Evolutionary conservation across 2,329 filamentous ascomycete species (phyloP).

Genomic region (Colletotrichum shisoi): DNA sequence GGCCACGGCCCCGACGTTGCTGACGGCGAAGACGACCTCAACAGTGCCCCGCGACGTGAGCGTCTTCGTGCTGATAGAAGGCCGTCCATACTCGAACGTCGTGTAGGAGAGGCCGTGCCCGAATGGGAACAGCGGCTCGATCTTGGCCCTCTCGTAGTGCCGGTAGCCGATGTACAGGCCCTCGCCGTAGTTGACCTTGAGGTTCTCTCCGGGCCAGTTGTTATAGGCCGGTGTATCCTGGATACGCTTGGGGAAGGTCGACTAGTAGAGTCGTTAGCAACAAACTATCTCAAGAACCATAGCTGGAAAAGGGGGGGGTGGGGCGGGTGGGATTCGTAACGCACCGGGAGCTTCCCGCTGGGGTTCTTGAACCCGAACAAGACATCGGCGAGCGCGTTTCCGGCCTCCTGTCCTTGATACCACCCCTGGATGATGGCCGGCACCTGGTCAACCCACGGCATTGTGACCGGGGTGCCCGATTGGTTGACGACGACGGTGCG

Average conservation of each 20-base stretch:
- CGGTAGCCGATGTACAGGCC: constrained; percentile 77
- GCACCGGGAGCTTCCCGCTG: constrained; percentile 71
- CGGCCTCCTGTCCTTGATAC: constrained; percentile 76
- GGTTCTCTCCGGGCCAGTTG: constrained; percentile 77
- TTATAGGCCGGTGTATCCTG: constrained; percentile 75
- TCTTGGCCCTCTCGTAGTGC: constrained; percentile 70
- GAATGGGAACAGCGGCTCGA: constrained; percentile 72
- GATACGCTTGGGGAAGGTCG: constrained; percentile 70
- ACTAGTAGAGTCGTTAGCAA: constrained; percentile 47
- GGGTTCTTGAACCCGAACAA: constrained; percentile 70
- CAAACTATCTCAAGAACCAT: not conserved
- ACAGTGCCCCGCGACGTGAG: constrained; percentile 52
- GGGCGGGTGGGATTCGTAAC: constrained; percentile 30
- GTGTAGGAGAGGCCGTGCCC: constrained; percentile 80
- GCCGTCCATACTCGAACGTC: constrained; percentile 68
- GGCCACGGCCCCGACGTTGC: constrained; percentile 63
- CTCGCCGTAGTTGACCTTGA: constrained; percentile 74
- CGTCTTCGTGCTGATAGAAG: constrained; percentile 57
- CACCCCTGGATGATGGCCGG: constrained; percentile 76
- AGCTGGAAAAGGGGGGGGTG: no score
- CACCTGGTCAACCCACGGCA: constrained; percentile 73
- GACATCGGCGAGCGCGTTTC: constrained; percentile 73
- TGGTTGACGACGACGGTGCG: constrained; percentile 74
- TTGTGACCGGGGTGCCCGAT: constrained; percentile 71
- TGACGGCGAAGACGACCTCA: constrained; percentile 58